phyloP scores from a whole-genome alignment of 2,329 filamentous ascomycete genomes.

The Alternaria dauci region DNA sequence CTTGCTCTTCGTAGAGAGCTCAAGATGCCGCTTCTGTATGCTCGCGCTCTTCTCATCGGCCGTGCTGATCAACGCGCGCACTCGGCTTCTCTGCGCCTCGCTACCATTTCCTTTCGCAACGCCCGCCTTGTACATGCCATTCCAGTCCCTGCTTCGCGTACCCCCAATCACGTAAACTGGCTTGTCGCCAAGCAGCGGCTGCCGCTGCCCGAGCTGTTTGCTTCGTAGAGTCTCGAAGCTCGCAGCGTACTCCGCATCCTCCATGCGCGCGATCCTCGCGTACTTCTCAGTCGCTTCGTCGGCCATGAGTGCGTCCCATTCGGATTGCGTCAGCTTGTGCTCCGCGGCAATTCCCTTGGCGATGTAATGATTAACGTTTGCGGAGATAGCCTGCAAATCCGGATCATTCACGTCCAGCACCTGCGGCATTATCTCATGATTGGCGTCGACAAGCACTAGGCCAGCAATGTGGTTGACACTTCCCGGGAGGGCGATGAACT shows the following conservation, averaged over 20 bases:
- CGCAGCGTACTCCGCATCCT: conserved; percentile 23
- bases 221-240: conserved; percentile 40
- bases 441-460: conserved; percentile 30
- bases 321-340: conserved; percentile 27
- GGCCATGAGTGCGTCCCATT: conserved; percentile 26
- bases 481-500: conserved; percentile 24
- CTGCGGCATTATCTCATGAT: conserved; percentile 22
- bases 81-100: conserved; percentile 38
- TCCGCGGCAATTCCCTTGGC: conserved; percentile 13
- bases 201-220: conserved; percentile 30
- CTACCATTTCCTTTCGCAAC: conserved; percentile 47
- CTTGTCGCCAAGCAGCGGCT: background rate
- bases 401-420: conserved; percentile 25
- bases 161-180: background rate
- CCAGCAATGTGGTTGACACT: conserved; percentile 25
- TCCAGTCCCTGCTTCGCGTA: conserved; percentile 14
- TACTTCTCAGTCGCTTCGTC: conserved; percentile 25
- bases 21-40: conserved; percentile 40
- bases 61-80: conserved; percentile 37
- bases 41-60: conserved; percentile 38
- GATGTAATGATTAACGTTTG: too few species aligned
- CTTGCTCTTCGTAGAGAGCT: conserved; percentile 10
- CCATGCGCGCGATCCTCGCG: conserved; percentile 16
- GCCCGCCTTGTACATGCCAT: conserved; percentile 42
- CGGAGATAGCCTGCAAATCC: conserved; percentile 5